Evolutionary conservation across 2,329 filamentous ascomycete genomes (phyloP), one percentile per base, ranked within the genome.

Genomic region (Ceratocystiopsis sp.): DNA sequence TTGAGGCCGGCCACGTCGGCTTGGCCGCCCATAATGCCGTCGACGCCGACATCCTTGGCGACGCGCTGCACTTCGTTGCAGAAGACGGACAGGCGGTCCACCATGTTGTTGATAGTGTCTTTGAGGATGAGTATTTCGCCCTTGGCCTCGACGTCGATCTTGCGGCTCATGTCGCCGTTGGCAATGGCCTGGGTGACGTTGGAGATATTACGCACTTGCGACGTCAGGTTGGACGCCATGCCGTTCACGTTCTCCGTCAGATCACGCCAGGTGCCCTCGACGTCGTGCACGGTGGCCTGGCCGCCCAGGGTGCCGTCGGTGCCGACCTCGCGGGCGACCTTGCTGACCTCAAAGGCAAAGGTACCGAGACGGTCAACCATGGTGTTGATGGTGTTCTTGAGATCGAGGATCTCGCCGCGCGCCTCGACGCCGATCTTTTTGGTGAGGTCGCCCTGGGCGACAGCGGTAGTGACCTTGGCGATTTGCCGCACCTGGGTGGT

Each of bases 51-150:
- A 60, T 96, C 91, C 55, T 91, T 87, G 46, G 89, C 89, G 29
- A 98, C 89, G 53, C 87, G 76, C 63, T 96, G 91, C 50, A 98
- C 82, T 57, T 94, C 87, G 52, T 93, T 86, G 44, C 87, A 94
- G 73, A 95, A 96, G 50, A 89, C 89, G 46, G 91, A 93, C 41
- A 98, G 66, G 49, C 89, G 78, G 58, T 87, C 87, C 51, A 96
- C 89, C 89, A 95, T 95, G 76, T 95, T 89, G 60, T 95, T 95
- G 66, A 95, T 94, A 37, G 89, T 96, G 56, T 93, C 85, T 59
- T 95, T 95, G 42, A 96, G 66, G 3, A 93, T 80, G 50, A 91
- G 74, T 50, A 96, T 94, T 61, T 96, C 89, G 62, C 89, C 89
- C 61, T 89, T 86, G 43, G 89, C 89, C 54, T 93, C 82, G 9